These are phyloP conservation scores for Pythium utonaiense DNA, from an alignment of 352 stramenopile species.

Conservation along the genomic window DNA sequence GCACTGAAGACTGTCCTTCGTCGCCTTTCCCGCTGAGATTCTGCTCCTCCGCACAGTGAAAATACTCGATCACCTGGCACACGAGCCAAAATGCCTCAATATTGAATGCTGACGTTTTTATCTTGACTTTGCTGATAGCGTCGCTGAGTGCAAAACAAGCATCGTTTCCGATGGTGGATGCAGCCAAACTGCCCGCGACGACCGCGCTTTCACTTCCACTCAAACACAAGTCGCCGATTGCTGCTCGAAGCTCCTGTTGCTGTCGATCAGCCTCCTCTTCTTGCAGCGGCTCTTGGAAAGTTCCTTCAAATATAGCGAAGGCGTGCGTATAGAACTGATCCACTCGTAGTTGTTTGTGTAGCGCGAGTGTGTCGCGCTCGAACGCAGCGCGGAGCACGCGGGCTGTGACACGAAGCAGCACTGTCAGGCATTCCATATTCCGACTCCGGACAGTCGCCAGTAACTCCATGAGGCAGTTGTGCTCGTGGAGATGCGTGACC, in stretches of 20 bases:
- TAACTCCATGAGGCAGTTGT: slow-evolving; percentile 18
- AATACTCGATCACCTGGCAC: slow-evolving; percentile 38
- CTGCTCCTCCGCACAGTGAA: slow-evolving; percentile 20
- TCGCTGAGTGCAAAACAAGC: slow-evolving; percentile 37
- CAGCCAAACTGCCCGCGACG: not conserved
- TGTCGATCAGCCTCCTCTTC: not conserved
- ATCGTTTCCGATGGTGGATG: slow-evolving; percentile 25
- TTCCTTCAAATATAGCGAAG: slow-evolving; percentile 10
- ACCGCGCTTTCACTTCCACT: slow-evolving; percentile 35
- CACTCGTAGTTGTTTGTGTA: slow-evolving; percentile 22
- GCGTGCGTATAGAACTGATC: slow-evolving; percentile 17
- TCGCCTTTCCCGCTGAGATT: not conserved
- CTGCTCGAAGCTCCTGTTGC: slow-evolving; percentile 31
- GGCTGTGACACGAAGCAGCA: slow-evolving; percentile 8
- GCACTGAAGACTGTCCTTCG: not conserved
- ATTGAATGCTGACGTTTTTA: slow-evolving; percentile 38
- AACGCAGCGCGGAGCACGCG: slow-evolving; percentile 12
- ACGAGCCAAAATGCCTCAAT: slow-evolving; percentile 46
- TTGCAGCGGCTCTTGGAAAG: not conserved
- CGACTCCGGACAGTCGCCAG: not conserved
- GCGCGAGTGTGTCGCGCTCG: not conserved
- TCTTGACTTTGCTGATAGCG: slow-evolving; percentile 10
- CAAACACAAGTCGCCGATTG: slow-evolving; percentile 36
- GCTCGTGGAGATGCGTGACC: slow-evolving; percentile 14
- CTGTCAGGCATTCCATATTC: slow-evolving; percentile 6